phyloP scores from a whole-genome alignment of 768 basidiomycete species.

The Obba rivulosa region DNA sequence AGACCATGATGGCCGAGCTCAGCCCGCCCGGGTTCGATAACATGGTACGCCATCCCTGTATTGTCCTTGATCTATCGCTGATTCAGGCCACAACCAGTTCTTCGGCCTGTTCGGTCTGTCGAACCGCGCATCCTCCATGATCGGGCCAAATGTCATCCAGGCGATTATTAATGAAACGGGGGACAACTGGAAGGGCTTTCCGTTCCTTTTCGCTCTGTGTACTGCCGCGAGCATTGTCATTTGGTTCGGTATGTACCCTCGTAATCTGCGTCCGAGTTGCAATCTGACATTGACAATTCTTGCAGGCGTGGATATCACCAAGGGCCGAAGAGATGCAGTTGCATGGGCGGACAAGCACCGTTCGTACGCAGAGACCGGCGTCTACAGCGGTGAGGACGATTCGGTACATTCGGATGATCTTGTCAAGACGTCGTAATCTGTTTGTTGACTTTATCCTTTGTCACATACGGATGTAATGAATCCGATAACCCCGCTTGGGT shows the following conservation, averaged over 20 bases:
- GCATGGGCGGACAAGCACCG: slow-evolving; percentile 31
- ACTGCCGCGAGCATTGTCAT: slow-evolving; percentile 62
- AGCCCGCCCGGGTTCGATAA: slow-evolving; percentile 86
- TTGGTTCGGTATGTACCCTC: slow-evolving; percentile 51
- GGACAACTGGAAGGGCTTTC: slow-evolving; percentile 80
- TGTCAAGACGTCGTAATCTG: no score
- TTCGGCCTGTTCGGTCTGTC: slow-evolving; percentile 85
- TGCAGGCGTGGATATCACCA: slow-evolving; percentile 30
- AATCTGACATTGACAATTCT: neutral
- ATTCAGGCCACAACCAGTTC: slow-evolving; percentile 63
- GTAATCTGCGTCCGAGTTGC: neutral
- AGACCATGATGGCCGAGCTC: slow-evolving; percentile 87
- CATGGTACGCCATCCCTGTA: slow-evolving; percentile 38
- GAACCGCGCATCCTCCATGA: slow-evolving; percentile 81
- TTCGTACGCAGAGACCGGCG: slow-evolving; percentile 18
- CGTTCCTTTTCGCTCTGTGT: slow-evolving; percentile 76
- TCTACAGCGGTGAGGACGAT: slow-evolving; percentile 16
- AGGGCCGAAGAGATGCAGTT: slow-evolving; percentile 34
- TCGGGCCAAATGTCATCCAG: slow-evolving; percentile 82
- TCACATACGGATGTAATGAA: no score
- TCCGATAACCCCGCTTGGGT: no score
- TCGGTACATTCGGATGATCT: neutral
- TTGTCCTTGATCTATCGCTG: neutral
- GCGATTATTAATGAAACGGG: slow-evolving; percentile 71
- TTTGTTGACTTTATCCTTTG: no score